Conservation (phyloP, 2,329 filamentous ascomycete species). For the Paraconiothyrium brasiliense region DNA sequence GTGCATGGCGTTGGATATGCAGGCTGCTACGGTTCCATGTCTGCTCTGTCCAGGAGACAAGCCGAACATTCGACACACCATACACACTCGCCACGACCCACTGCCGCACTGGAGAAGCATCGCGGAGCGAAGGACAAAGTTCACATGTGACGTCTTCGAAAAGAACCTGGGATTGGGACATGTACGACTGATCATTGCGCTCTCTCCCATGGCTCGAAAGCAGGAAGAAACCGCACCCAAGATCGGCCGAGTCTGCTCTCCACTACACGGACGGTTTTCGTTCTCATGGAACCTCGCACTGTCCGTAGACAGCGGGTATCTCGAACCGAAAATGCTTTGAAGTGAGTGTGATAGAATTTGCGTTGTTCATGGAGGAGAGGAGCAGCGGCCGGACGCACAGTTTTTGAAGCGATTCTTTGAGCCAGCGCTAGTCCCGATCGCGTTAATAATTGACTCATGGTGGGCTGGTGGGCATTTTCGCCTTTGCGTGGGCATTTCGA, state of each 20-base stretch:
- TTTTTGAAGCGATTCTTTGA: conserved; percentile 42
- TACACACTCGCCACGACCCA: too few species aligned
- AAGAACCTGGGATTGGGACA: conserved; percentile 15
- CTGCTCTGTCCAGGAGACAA: too few species aligned
- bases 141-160: background rate
- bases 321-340: conserved; percentile 67
- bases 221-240: conserved; percentile 66
- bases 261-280: conserved; percentile 68
- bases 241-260: conserved; percentile 62
- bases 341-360: conserved; percentile 62
- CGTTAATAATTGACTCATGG: conserved; percentile 43
- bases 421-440: conserved; percentile 28
- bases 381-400: conserved; percentile 39
- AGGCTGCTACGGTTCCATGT: too few species aligned
- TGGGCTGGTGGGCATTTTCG: conserved; percentile 37
- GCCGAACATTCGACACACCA: too few species aligned
- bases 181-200: conserved; percentile 69
- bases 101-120: too few species aligned
- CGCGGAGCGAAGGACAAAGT: too few species aligned
- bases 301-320: conserved; percentile 50
- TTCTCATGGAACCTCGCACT: conserved; percentile 62
- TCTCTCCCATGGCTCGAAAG: conserved; percentile 60
- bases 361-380: conserved; percentile 64
- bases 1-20: too few species aligned
- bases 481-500: conserved; percentile 29